Base-by-base conservation (phyloP, 139 green algal genomes). In the Chlamydomonas sphaeroides region DNA sequence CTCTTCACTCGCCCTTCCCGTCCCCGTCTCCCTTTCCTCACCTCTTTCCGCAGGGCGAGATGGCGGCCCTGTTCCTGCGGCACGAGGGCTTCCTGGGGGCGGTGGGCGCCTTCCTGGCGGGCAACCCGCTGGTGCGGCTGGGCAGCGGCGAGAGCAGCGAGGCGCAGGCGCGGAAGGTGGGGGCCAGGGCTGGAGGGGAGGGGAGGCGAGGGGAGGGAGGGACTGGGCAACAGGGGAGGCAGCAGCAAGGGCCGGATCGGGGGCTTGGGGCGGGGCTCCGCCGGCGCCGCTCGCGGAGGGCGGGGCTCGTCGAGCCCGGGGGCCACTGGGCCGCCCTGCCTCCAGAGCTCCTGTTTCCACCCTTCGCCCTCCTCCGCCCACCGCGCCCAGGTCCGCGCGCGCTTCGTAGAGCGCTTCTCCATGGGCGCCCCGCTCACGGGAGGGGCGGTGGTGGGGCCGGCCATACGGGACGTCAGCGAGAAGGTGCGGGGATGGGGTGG, bases 71-170 rank as follows among this genome's bases (percentile, higher is more conserved):
- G 85, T 99, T 99, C 72, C 85, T 99, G 84, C 87, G 97, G n/a
- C 97, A 99, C 71, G 94, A 98, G 90, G 97, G 97, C 49, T 99
- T 98, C 89, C 88, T 99, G 76, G 96, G 97, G 6, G 95, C 95
- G 0, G 89, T 99, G 74, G 97, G 97, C 4, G 96, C 97, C 17
- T 99, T 99, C 86, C 92, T 99, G 49, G 95, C 94, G 62, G 94
- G 97, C 53, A 93, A 97, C 83, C 90, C 92, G 26, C 84, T 86
- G 85, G 49, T 48, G 61, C 30, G 57, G 23, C 36, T 11, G 8
- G 53, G 66, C 35, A n/a, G 36, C 23, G 39, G 35, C 21, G 53
- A 48, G 4, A 39, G 33, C 35, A n/a, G n/a, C 25, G 76, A 49
- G 23, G 35, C 32, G 63, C 68, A 78, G 76, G 65, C 72, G 21